Base-by-base conservation (phyloP, 1,284 basidiomycete genomes). In the Microbotryomycetes sp. region DNA sequence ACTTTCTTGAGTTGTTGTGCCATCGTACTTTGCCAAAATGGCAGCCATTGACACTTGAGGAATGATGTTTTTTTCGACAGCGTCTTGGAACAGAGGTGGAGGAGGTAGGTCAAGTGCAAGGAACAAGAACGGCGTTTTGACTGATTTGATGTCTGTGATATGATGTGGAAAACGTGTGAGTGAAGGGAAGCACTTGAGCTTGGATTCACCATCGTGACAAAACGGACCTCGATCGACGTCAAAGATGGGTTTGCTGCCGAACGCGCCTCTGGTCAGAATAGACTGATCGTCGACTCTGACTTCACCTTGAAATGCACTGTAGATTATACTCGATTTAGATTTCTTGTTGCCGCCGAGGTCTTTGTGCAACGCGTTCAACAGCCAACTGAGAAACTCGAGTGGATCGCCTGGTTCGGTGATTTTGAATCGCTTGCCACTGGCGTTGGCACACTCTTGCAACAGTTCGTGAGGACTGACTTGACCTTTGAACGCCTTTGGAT, bases 401-500 rank as follows among this genome's bases (percentile, higher is more conserved):
- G 96, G 96, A 77, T 99, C 96, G 2, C 92, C 91, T 77, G 93
- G 90, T 73, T 90, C 83, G 69, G 93, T 93, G 66, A 96, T 82
- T 69, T 87, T 86, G 77, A 93, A 98, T 76, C 89, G 91, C 16
- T 92, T 90, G 31, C 80, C 82, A 72, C 89, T 92, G 32, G 86
- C 86, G 66, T 89, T 83, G 65, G 87, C 86, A 51, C 98, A 92
- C 78, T 98, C 94, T 77, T 99, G 96, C 65, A 97, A 77, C 74
- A 98, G 93, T 76, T 99, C 96, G 77, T 98, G 96, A 9, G 96
- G 96, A 68, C 88, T 91, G 66, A 97, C 92, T 81, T 99, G 96
- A 60, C 89, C 87, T 77, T 99, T 99, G 84, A 98, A 97, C 59
- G 94, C 77, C 53, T 86, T 80, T 5, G 91, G 89, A 76, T 97